A percentile compares a stretch with the other conserved stretches of the same genome.
Evolutionary conservation across 1,284 basidiomycete species (phyloP).

Genomic region (Ceratobasidium sp.): DNA sequence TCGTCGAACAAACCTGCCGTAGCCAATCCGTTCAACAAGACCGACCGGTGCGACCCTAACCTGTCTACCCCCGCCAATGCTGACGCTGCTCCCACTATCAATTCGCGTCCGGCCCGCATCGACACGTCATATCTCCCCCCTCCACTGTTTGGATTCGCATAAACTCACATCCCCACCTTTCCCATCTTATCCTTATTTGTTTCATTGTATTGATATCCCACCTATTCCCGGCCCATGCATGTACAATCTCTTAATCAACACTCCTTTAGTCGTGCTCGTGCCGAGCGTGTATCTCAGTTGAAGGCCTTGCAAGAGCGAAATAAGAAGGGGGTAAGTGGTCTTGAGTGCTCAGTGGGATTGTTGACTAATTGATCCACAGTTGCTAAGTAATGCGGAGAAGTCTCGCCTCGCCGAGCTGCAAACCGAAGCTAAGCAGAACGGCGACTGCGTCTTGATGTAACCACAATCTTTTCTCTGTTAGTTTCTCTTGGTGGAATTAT

Average conservation of each 20-base stretch:
- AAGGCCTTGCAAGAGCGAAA: conserved; percentile 72
- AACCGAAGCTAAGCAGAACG: conserved; percentile 52
- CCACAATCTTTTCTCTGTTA: too few relatives aligned
- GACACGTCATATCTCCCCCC: conserved; percentile 57
- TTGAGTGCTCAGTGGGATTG: neutral
- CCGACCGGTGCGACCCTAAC: conserved; percentile 67
- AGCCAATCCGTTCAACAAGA: conserved; percentile 65
- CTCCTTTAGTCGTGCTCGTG: conserved; percentile 65
- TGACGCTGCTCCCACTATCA: conserved; percentile 41
- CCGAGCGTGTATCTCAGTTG: conserved; percentile 68
- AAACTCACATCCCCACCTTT: conserved; percentile 45
- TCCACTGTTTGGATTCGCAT: conserved; percentile 67
- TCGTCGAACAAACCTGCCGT: conserved; percentile 38
- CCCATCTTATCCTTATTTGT: neutral
- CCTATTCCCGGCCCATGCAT: too few relatives aligned
- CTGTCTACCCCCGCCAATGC: conserved; percentile 39
- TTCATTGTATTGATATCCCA: conserved; percentile 35
- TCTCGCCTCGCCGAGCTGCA: conserved; percentile 60
- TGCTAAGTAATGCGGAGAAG: conserved; percentile 62
- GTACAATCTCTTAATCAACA: conserved; percentile 4
- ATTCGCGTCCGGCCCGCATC: conserved; percentile 42
- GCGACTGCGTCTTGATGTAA: conserved; percentile 67
- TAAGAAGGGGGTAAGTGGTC: conserved; percentile 64
- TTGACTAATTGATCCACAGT: conserved; percentile 41
- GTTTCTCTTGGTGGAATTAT: neutral